Evolutionary conservation across 768 basidiomycete genomes (phyloP), one percentile per base, ranked within the genome.

Genomic region (Tulasnella sp.): DNA sequence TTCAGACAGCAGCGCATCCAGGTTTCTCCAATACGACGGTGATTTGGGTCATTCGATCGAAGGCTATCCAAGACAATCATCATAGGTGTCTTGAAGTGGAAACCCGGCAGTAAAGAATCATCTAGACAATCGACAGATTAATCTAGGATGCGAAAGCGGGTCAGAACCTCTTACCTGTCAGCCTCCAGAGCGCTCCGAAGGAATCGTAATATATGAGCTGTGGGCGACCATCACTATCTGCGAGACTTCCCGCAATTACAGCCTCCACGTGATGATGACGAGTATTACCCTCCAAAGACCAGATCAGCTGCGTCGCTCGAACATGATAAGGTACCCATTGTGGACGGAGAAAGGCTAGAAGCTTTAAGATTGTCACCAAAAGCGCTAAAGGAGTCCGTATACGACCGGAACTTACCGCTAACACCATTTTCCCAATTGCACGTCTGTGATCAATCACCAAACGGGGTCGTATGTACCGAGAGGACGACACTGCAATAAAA

Each of bases 1-100:
- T 90, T 92, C 36, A 98, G 83, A 76, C 89, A 94, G 77, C 93
- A 94, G 34, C 95, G 86, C 90, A 99, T 94, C 97, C 97, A 99
- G 0, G 94, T 94, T 79, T 98, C 96, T 16, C 92, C 92, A 37
- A 91, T 84, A 12, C 94, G 86, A 34, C 90, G 88, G 11, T 91
- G 79, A 73, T 81, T 81, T 8, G 93, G 91, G 75, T 94, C 89
- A 37, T 89, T 88, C 42, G 84, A 89, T 76, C 89, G 89, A 64
- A 98, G 80, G 0, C 89, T 88, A 77, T 96, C 94, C 66, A 98
- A 80, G 36, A 96, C 88, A 59, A 89, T 87, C 85, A 94, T 89
- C 86, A 98, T 85, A 0, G 96, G 96, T 1, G 90, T 83, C 77
- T 90, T 90, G 77, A 98, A 88, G 32, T 84, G 83, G 77, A 92